phyloP scores from a whole-genome alignment of 2,329 filamentous ascomycete species.

The Talaromyces islandicus region DNA sequence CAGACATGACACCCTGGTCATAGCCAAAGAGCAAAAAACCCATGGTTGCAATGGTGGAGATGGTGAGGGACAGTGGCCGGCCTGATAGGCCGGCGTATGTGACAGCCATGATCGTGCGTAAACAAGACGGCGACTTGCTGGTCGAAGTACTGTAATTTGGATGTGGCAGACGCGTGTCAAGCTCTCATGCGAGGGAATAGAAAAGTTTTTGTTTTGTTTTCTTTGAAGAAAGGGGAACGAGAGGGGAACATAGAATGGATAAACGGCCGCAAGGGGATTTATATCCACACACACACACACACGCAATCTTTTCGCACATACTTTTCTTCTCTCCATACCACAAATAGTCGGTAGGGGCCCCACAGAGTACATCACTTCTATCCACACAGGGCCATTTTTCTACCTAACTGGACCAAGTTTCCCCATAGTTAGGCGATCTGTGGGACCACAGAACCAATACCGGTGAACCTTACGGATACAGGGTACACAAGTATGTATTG shows the following conservation, averaged over 20 bases:
- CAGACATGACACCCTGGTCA: slow-evolving; percentile 43
- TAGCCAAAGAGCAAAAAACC: slow-evolving; percentile 59
- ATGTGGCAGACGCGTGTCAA: not conserved
- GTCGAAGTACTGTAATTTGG: not conserved
- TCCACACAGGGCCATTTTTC: not conserved
- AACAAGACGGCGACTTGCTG: not conserved
- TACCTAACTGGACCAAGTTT: not conserved
- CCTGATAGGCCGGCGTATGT: slow-evolving; percentile 56
- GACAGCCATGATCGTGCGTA: slow-evolving; percentile 40
- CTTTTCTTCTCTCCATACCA: not conserved
- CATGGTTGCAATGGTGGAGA: slow-evolving; percentile 59
- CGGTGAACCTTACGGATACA: not conserved
- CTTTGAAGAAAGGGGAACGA: not conserved
- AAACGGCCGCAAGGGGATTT: not conserved
- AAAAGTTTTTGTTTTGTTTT: not conserved
- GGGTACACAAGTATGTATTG: no score
- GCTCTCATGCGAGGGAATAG: not conserved
- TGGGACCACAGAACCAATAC: not conserved
- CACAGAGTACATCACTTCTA: not conserved
- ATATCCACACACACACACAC: not conserved
- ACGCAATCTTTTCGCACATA: not conserved
- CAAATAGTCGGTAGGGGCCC: not conserved
- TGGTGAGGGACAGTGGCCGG: slow-evolving; percentile 48
- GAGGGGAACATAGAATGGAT: not conserved
- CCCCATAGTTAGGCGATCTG: not conserved